Evolutionary conservation across 108 stramenopile genomes (phyloP), one percentile per base, ranked within the genome.

Genomic region (Pseudonitzschia multiseries): DNA sequence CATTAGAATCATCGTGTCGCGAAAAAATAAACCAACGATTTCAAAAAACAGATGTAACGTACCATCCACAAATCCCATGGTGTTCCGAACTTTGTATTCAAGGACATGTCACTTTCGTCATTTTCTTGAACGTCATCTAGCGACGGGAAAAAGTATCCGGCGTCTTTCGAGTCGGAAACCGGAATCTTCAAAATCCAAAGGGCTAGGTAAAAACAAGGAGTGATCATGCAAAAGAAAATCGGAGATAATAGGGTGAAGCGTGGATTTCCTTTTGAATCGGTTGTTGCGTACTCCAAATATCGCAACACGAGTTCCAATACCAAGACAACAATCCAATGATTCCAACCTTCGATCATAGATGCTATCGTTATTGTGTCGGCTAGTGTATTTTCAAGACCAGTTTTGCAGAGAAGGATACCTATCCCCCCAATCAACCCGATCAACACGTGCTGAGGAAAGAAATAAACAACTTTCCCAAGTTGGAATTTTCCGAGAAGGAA

Each of bases 401-500:
- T 93, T n/a, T 70, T 83, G 42, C 81, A 80, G 24, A 96, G 78
- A 71, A 85, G 87, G 15, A 87, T 70, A 8, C 94, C 94, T 69
- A 96, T 91, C 9, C 94, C 94, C 29, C 89, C 88, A 71, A 96
- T 93, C 59, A 87, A 93, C 14, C 93, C 95, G 33, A 91, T 80
- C 42, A 94, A 57, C 15, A 94, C 92, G 53, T 93, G 95, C 4
- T 65, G 79, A 8, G 95, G 95, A 71, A 96, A 91, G 70, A 82
- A 94, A 70, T 94, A 90, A 8, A 93, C 78, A 4, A 93, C 67
- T 8, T 79, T 57, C 14, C 95, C 95, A 59, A 94, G 31, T 56
- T 88, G 68, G 20, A 87, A 83, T 43, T 70, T 74, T 3, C 95
- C 95, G 18, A 93, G 78, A 6, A 72, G 12, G 44, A 84, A 91